phyloP scores from a whole-genome alignment of 2,329 filamentous ascomycete species.

The Penicillium janthinellum region DNA sequence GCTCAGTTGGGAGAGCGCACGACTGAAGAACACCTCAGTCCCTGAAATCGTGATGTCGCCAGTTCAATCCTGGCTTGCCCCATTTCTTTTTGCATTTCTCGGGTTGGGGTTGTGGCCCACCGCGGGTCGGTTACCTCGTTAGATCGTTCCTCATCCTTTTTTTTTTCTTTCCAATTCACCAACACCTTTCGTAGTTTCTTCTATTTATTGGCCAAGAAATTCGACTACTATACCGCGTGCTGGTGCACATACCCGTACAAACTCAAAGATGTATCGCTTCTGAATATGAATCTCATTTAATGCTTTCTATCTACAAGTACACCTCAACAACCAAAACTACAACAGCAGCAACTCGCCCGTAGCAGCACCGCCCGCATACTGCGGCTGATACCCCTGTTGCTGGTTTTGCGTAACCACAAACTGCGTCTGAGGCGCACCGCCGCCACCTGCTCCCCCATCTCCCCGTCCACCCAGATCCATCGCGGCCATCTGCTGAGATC shows the following conservation, averaged over 20 bases:
- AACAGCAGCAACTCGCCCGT: slow-evolving; percentile 73
- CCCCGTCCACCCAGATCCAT: slow-evolving; percentile 68
- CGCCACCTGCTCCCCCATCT: slow-evolving; percentile 66
- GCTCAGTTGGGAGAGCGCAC: slow-evolving; percentile 5
- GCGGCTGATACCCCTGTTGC: slow-evolving; percentile 72
- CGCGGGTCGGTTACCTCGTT: background rate
- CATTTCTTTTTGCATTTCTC: background rate
- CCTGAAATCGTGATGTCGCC: slow-evolving; percentile 5
- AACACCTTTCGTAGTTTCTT: too few relatives aligned
- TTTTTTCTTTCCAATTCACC: too few relatives aligned
- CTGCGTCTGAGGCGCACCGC: slow-evolving; percentile 51
- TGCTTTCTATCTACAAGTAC: slow-evolving; percentile 23
- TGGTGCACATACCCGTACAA: too few relatives aligned
- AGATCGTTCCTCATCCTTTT: too few relatives aligned
- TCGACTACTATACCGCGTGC: too few relatives aligned
- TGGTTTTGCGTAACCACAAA: slow-evolving; percentile 81
- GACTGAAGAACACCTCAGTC: slow-evolving; percentile 6
- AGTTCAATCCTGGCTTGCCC: slow-evolving; percentile 5
- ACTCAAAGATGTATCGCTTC: background rate
- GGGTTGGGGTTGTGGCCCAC: background rate
- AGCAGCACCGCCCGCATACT: slow-evolving; percentile 62
- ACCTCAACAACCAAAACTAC: slow-evolving; percentile 38
- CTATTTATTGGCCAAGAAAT: too few relatives aligned
- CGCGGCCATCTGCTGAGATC: slow-evolving; percentile 70
- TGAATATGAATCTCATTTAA: slow-evolving; percentile 5